Evolutionary conservation across 371 early-diverging fungal species (phyloP).

Genomic region (Actinomortierella wolfii): DNA sequence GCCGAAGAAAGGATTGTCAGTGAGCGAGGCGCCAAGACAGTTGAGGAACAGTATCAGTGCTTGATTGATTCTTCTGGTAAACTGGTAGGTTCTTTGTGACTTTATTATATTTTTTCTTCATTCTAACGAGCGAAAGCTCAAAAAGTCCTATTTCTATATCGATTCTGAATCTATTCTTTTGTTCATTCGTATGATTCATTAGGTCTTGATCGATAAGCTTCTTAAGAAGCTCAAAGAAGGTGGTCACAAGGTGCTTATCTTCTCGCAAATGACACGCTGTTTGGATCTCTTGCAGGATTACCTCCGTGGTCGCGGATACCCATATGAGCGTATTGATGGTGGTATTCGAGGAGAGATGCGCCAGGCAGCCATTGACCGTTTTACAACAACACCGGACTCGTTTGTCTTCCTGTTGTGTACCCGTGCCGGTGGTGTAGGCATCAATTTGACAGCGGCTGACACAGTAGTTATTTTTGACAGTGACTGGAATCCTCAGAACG

Average conservation of each 20-base stretch:
- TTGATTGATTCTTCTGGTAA: constrained; percentile 90
- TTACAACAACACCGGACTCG: constrained; percentile 73
- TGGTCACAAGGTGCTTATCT: constrained; percentile 93
- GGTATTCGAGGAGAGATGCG: constrained; percentile 86
- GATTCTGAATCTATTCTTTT: no score
- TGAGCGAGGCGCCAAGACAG: constrained; percentile 60
- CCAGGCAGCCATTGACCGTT: constrained; percentile 96
- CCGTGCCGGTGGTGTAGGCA: constrained; percentile 94
- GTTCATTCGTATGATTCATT: no score
- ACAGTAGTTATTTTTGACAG: constrained; percentile 96
- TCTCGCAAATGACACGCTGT: constrained; percentile 91
- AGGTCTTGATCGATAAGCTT: constrained; percentile 82
- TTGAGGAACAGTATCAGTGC: constrained; percentile 74
- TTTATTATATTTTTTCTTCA: no score
- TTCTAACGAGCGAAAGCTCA: no score
- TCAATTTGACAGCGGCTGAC: constrained; percentile 94
- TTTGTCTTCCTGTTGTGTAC: constrained; percentile 91
- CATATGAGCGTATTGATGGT: constrained; percentile 92
- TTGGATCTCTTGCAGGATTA: constrained; percentile 94
- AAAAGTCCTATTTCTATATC: no score
- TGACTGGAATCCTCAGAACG: constrained; percentile 98
- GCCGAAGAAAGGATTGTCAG: constrained; percentile 84
- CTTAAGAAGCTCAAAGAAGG: constrained; percentile 77
- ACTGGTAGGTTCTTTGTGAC: constrained; percentile 48
- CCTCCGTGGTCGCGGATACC: constrained; percentile 73